These are phyloP conservation scores for Phytophthora sp. DNA, from an alignment of 352 stramenopile species.

Conservation along the genomic window DNA sequence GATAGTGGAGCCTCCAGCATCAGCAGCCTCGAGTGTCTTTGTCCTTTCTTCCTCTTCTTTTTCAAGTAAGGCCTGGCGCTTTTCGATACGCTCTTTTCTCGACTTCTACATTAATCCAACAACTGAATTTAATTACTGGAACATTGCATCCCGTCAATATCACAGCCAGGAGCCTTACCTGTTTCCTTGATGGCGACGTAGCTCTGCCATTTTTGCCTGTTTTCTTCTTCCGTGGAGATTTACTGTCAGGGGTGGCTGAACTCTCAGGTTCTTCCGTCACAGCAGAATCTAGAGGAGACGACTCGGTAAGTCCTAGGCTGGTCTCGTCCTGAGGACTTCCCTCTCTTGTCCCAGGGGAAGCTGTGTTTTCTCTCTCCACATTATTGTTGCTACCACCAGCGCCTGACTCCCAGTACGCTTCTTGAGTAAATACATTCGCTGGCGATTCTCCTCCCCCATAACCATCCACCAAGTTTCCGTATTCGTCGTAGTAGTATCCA, in stretches of 20 bases:
- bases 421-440: conserved; percentile 44
- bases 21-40: conserved; percentile 4
- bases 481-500: conserved; percentile 37
- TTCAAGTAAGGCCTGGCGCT: conserved; percentile 61
- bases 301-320: neutral
- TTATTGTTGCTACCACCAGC: conserved; percentile 26
- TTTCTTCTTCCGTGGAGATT: conserved; percentile 6
- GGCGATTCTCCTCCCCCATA: conserved; percentile 22
- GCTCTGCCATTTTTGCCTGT: conserved; percentile 9
- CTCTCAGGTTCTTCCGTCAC: neutral
- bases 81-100: conserved; percentile 58
- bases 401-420: conserved; percentile 59
- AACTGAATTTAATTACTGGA: neutral
- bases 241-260: neutral
- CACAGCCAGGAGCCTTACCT: neutral
- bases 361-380: conserved; percentile 1
- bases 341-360: neutral
- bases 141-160: neutral
- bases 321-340: conserved; percentile 11
- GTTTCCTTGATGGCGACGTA: conserved; percentile 23
- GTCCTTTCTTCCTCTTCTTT: conserved; percentile 54
- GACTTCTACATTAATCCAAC: conserved; percentile 30
- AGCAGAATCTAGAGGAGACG: neutral
- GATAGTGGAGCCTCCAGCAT: neutral
- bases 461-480: conserved; percentile 19